Evolutionary conservation across 306 rosid species (phyloP).

Genomic region (Geum urbanum): DNA sequence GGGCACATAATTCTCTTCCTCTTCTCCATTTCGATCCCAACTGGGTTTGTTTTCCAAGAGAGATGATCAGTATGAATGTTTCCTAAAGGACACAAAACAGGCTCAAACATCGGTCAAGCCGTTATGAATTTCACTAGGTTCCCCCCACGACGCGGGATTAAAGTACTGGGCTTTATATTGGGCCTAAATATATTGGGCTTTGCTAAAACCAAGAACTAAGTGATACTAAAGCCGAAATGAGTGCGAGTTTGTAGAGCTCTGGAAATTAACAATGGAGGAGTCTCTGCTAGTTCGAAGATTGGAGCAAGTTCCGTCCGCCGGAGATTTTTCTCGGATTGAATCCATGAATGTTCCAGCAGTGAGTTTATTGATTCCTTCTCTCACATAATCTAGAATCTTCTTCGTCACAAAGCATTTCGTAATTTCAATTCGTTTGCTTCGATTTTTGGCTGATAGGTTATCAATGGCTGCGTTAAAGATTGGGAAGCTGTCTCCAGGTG

Average conservation of each 20-base stretch:
- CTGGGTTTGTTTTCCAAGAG: neutral
- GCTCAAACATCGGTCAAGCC: neutral
- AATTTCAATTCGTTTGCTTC: neutral
- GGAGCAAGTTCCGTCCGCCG: slow-evolving; percentile 46
- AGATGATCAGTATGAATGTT: neutral
- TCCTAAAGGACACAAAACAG: neutral
- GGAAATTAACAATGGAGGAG: slow-evolving; percentile 32
- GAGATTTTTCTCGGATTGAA: slow-evolving; percentile 40
- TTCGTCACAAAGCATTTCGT: neutral
- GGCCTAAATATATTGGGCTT: neutral
- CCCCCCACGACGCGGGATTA: neutral
- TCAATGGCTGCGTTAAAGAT: slow-evolving; percentile 49
- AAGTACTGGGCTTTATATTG: neutral
- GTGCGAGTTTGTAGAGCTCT: neutral
- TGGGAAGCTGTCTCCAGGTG: slow-evolving; percentile 66
- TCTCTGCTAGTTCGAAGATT: slow-evolving; percentile 39
- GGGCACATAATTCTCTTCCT: neutral
- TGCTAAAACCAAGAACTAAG: neutral
- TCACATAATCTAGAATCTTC: neutral
- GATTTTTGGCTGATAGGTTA: slow-evolving; percentile 41
- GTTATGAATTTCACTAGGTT: neutral
- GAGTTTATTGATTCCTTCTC: slow-evolving; percentile 12
- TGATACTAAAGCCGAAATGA: neutral
- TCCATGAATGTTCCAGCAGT: slow-evolving; percentile 45
- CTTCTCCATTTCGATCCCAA: slow-evolving; percentile 12